These are phyloP conservation scores for Cercospora nicotianae DNA, from an alignment of 2,329 filamentous ascomycete genomes.

Conservation along the genomic window DNA sequence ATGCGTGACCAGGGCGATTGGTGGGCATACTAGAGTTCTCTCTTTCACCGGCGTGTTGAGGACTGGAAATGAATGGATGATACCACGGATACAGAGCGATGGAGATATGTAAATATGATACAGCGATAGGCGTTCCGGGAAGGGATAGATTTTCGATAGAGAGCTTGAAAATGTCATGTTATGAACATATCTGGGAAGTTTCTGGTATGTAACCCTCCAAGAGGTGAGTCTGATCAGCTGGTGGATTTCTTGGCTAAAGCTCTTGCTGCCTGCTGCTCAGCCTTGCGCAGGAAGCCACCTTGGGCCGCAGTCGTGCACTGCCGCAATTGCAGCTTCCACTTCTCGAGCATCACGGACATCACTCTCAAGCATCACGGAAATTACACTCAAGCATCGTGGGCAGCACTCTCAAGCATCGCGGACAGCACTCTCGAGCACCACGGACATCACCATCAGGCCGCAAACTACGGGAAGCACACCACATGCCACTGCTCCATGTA, in stretches of 20 bases:
- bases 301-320: too few species aligned
- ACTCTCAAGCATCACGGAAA: too few species aligned
- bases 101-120: neutral
- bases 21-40: constrained; percentile 53
- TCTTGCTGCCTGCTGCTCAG: too few species aligned
- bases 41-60: neutral
- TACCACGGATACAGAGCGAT: neutral
- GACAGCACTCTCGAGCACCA: too few species aligned
- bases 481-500: too few species aligned
- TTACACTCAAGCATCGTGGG: too few species aligned
- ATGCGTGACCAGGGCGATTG: constrained; percentile 98
- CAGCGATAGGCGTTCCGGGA: neutral
- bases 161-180: neutral
- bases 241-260: neutral
- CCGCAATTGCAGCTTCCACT: too few species aligned
- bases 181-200: neutral
- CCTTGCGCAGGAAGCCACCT: too few species aligned
- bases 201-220: neutral
- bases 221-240: neutral
- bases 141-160: neutral
- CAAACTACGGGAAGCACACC: too few species aligned
- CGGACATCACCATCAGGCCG: too few species aligned
- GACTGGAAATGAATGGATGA: neutral
- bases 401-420: too few species aligned
- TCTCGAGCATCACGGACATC: too few species aligned